These are phyloP conservation scores for Rhodotorula sphaerocarpa DNA, from an alignment of 768 basidiomycete species.

Conservation along the genomic window DNA sequence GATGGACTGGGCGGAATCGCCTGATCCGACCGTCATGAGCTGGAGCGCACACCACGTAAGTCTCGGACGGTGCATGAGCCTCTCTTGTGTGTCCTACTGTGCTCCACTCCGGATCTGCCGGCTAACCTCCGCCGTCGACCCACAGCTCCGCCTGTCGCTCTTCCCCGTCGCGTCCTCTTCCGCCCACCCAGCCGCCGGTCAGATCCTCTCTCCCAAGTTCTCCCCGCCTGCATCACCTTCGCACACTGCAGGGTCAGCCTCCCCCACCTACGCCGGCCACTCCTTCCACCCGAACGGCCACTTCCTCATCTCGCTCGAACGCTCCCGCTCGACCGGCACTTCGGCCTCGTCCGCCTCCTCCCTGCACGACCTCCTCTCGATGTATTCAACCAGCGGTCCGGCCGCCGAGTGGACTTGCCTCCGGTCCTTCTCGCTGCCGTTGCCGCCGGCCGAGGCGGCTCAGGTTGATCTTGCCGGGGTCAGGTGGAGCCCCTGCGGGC, in stretches of 20 bases:
- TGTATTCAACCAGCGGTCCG: too few relatives aligned
- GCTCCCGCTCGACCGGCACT: slow-evolving; percentile 32
- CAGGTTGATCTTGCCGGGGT: slow-evolving; percentile 42
- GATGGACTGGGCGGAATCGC: slow-evolving; percentile 7
- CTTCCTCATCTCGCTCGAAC: slow-evolving; percentile 44
- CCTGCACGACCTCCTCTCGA: too few relatives aligned
- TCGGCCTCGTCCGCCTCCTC: not conserved
- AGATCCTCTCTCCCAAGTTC: slow-evolving; percentile 25
- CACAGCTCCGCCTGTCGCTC: slow-evolving; percentile 33
- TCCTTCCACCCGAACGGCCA: slow-evolving; percentile 35
- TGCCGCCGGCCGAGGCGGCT: too few relatives aligned
- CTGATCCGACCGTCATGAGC: slow-evolving; percentile 1
- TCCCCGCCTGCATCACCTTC: not conserved
- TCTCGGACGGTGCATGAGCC: too few relatives aligned
- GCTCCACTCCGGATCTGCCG: too few relatives aligned
- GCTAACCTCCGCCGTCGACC: not conserved
- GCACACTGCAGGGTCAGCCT: not conserved
- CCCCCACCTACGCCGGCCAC: slow-evolving; percentile 7
- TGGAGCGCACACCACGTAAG: slow-evolving; percentile 7
- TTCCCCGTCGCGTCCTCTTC: slow-evolving; percentile 9
- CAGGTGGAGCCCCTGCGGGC: slow-evolving; percentile 43
- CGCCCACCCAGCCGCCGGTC: not conserved
- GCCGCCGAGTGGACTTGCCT: slow-evolving; percentile 30
- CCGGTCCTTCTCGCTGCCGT: slow-evolving; percentile 43
- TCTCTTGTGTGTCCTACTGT: too few relatives aligned